These are phyloP conservation scores for Calocybe indica DNA, from an alignment of 768 basidiomycete genomes.

Conservation along the genomic window DNA sequence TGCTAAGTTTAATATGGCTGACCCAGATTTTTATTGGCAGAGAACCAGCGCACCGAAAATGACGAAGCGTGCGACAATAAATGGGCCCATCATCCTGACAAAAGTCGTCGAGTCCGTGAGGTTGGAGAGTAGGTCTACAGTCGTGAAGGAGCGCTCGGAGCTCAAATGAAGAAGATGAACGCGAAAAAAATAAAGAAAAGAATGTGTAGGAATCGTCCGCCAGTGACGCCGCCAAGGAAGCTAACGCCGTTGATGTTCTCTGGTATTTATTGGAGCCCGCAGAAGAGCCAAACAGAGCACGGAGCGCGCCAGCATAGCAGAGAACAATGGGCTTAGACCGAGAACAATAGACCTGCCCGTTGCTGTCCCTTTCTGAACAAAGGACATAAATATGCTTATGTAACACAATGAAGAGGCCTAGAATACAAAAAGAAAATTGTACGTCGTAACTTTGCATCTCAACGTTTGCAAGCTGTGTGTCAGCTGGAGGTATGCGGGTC, in stretches of 20 bases:
- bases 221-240: constrained; percentile 11
- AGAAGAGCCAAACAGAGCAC: neutral
- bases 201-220: constrained; percentile 10
- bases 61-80: constrained; percentile 52
- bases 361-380: neutral
- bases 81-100: constrained; percentile 18
- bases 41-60: constrained; percentile 44
- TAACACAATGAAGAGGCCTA: constrained; percentile 1
- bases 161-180: neutral
- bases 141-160: no score
- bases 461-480: no score
- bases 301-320: neutral
- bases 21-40: neutral
- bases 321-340: neutral
- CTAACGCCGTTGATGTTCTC: neutral
- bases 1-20: no score
- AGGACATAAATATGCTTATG: neutral
- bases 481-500: no score
- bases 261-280: constrained; percentile 1
- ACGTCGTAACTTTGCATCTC: neutral
- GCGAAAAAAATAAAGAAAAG: constrained; percentile 1
- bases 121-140: no score
- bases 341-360: constrained; percentile 4
- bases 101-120: no score
- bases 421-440: neutral